Conservation (phyloP, 179 eudicot species). For the Spergularia azorica region DNA sequence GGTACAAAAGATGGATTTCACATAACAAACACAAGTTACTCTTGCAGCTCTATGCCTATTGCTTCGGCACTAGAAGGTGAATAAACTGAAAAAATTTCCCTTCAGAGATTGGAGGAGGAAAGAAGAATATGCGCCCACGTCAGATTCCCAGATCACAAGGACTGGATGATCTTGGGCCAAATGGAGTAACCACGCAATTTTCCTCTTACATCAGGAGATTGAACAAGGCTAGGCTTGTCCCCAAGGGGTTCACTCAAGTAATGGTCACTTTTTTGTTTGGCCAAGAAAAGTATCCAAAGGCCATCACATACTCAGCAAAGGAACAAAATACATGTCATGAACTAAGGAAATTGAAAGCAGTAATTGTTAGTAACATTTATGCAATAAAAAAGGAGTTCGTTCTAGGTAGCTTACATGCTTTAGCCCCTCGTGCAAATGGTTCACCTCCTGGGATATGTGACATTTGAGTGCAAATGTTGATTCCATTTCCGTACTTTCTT, state of each 20-base stretch:
- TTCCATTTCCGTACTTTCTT: constrained; percentile 88
- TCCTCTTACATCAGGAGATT: no score
- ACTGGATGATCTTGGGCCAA: neutral
- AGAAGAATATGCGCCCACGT: neutral
- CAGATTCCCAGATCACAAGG: neutral
- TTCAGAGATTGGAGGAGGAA: neutral
- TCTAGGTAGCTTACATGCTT: constrained; percentile 62
- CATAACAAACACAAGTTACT: no score
- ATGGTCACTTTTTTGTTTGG: neutral
- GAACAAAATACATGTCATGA: neutral
- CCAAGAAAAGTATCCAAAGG: neutral
- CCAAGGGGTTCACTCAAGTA: no score
- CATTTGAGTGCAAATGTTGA: constrained; percentile 87
- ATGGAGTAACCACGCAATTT: neutral
- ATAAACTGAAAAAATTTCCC: neutral
- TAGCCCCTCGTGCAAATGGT: constrained; percentile 93
- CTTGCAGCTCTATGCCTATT: no score
- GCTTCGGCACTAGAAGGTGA: no score
- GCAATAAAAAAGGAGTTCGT: neutral
- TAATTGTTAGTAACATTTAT: neutral
- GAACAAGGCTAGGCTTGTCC: no score
- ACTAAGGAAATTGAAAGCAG: neutral
- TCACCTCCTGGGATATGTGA: constrained; percentile 96
- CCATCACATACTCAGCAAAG: neutral
- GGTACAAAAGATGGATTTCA: no score